Base-by-base conservation (phyloP, 1,284 basidiomycete genomes). In the Rhodotorula sp. region DNA sequence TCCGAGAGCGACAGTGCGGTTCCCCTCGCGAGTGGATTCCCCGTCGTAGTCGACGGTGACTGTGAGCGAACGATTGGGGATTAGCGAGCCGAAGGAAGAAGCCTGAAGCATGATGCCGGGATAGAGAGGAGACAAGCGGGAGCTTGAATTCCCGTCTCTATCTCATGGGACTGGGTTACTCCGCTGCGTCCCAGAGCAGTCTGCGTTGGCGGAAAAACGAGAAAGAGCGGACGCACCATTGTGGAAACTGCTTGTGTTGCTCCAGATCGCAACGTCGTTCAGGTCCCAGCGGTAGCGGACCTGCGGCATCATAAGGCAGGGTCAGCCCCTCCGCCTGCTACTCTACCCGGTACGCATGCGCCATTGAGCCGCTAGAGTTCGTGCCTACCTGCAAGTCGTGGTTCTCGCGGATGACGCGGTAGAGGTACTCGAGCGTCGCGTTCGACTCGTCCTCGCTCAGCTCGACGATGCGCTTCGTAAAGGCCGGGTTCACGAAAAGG, bases 1-100 rank as follows among this genome's bases (percentile, higher is more conserved):
- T 25, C 88, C 88, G 39, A 88, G 80, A 58, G 85, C 85, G 39
- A 87, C 86, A 15, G 87, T 87, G 22, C 88, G 83, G 76, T 88
- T 84, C 19, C 87, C 88, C 57, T 82, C 79, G 21, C 87, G 84
- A 25, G 80, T 41, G 29, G 44, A 77, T 19, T 83, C 81, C 32
- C 55, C 64, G 17, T 78, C 80, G 29, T 87, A 88, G 76, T 88
- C 88, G 63, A 80, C 80, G 12, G 79, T 86, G 48, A 57, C 44
- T 44, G 44, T 19, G 19, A 44, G 13, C 15, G 39, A 39, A 39
- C 7, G 39, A n/a, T n/a, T n/a, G n/a, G n/a, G n/a, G n/a, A n/a
- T n/a, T n/a, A n/a, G n/a, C n/a, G n/a, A n/a, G n/a, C n/a, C n/a
- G n/a, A n/a, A n/a, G n/a, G n/a, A n/a, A n/a, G n/a, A n/a, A n/a